These are phyloP conservation scores for Phytophthora hibernalis DNA, from an alignment of 352 stramenopile species.

Conservation along the genomic window DNA sequence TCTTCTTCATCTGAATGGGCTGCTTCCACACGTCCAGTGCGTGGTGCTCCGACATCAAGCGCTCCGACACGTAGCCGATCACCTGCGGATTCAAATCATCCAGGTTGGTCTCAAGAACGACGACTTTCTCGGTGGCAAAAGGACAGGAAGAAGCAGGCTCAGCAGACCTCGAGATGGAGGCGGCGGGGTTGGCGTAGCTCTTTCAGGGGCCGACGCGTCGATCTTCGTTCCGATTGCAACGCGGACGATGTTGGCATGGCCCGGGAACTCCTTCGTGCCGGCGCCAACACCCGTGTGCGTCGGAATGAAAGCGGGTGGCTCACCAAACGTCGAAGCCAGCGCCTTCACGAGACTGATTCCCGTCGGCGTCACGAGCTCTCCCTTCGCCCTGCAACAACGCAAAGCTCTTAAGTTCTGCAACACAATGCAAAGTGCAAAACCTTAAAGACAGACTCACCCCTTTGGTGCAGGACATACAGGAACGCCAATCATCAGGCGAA, in stretches of 20 bases:
- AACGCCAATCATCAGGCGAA: conserved; percentile 95
- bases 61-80: conserved; percentile 79
- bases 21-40: conserved; percentile 91
- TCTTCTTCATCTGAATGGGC: conserved; percentile 94
- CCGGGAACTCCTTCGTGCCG: conserved; percentile 90
- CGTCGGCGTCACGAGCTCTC: conserved; percentile 97
- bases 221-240: conserved; percentile 81
- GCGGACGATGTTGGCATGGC: conserved; percentile 92
- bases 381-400: conserved; percentile 56
- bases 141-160: conserved; percentile 12
- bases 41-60: conserved; percentile 59
- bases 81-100: conserved; percentile 92
- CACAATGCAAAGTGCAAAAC: neutral
- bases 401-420: neutral
- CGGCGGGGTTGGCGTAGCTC: conserved; percentile 45
- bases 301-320: conserved; percentile 79
- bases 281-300: conserved; percentile 83
- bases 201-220: conserved; percentile 34
- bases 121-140: conserved; percentile 55
- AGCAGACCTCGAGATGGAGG: conserved; percentile 32
- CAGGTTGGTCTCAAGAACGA: conserved; percentile 90
- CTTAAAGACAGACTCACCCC: conserved; percentile 46
- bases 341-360: conserved; percentile 95
- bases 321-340: conserved; percentile 74
- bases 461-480: conserved; percentile 92